These are phyloP conservation scores for Geoglossum cookeanum DNA, from an alignment of 2,329 filamentous ascomycete genomes.

Conservation along the genomic window DNA sequence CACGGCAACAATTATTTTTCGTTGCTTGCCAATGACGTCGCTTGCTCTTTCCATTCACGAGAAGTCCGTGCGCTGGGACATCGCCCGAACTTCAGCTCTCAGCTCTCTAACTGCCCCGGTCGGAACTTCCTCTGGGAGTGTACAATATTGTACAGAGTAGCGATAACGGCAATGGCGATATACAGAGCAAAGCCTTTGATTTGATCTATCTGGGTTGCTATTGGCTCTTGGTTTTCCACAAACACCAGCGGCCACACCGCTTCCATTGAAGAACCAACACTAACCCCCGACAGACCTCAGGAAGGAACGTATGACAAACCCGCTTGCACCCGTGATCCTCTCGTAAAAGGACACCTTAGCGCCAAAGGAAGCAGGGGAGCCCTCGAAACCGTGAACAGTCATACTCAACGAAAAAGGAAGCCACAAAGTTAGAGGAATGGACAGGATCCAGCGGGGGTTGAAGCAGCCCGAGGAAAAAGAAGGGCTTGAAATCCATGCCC, in stretches of 20 bases:
- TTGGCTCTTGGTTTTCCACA: background rate
- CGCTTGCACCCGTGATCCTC: background rate
- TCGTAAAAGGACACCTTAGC: background rate
- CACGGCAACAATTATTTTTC: background rate
- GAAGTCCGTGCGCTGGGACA: background rate
- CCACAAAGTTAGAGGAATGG: background rate
- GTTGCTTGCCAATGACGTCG: background rate
- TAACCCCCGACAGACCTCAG: background rate
- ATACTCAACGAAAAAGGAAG: background rate
- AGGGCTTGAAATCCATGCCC: background rate
- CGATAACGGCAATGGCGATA: background rate
- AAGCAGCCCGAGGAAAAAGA: background rate
- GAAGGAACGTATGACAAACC: background rate
- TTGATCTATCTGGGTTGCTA: background rate
- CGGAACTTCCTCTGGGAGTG: background rate
- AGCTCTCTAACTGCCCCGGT: background rate
- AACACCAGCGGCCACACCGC: background rate
- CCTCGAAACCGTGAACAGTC: background rate
- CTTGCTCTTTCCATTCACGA: background rate
- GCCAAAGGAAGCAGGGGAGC: too few relatives aligned
- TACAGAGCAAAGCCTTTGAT: background rate
- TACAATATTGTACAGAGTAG: background rate
- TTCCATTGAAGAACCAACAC: background rate
- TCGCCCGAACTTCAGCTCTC: background rate
- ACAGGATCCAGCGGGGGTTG: background rate